Evolutionary conservation across 2,329 filamentous ascomycete species (phyloP).

Genomic region (Ophiostoma ips): DNA sequence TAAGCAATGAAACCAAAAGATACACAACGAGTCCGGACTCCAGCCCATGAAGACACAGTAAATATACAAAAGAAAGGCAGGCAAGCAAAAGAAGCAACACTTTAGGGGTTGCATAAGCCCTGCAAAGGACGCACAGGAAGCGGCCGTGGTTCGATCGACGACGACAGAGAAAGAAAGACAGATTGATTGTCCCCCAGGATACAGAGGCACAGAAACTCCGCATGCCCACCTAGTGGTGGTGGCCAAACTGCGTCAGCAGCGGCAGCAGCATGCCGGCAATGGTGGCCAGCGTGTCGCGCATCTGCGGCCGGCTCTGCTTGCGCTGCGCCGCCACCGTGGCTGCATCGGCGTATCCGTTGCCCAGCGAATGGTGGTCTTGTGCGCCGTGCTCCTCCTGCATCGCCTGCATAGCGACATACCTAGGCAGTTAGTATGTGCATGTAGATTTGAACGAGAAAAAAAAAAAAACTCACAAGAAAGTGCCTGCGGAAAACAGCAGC

Average conservation of each 20-base stretch:
- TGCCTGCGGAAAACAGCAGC: slow-evolving; percentile 87
- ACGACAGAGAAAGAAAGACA: neutral
- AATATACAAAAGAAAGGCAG: too few relatives aligned
- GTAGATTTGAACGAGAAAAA: too few relatives aligned
- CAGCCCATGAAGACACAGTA: too few relatives aligned
- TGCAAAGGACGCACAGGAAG: too few relatives aligned
- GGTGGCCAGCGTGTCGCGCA: slow-evolving; percentile 57
- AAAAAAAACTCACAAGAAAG: slow-evolving; percentile 48
- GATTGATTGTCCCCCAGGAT: neutral
- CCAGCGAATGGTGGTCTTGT: slow-evolving; percentile 33
- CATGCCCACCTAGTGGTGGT: slow-evolving; percentile 49
- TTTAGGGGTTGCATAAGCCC: too few relatives aligned
- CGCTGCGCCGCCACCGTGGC: slow-evolving; percentile 27
- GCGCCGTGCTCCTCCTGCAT: slow-evolving; percentile 63
- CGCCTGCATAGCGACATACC: slow-evolving; percentile 92
- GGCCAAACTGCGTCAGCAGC: slow-evolving; percentile 63
- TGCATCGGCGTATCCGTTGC: slow-evolving; percentile 42
- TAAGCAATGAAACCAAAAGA: neutral
- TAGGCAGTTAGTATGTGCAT: too few relatives aligned
- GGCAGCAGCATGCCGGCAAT: slow-evolving; percentile 67
- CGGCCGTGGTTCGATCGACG: too few relatives aligned
- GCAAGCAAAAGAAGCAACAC: too few relatives aligned
- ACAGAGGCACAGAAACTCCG: too few relatives aligned
- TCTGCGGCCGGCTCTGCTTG: slow-evolving; percentile 41
- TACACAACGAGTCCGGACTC: too few relatives aligned